These are phyloP conservation scores for Fonsecaea pugnacius DNA, from an alignment of 2,329 filamentous ascomycete genomes.

Conservation along the genomic window DNA sequence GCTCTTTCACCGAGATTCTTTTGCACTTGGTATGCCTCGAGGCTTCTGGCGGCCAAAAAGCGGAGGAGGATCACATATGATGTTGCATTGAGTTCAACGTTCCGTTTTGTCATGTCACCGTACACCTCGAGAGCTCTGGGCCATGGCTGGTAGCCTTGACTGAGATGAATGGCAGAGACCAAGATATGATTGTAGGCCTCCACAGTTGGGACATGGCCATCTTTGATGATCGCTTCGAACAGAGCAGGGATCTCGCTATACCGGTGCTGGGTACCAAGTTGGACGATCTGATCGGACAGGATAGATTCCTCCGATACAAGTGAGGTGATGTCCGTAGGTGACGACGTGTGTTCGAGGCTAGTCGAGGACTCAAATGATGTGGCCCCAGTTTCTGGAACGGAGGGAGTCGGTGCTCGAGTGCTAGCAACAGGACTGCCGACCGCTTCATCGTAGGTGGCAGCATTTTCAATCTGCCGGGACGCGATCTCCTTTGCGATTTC, in stretches of 20 bases:
- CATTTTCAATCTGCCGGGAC: conserved; percentile 18
- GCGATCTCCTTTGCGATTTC: conserved; percentile 78
- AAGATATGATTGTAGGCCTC: conserved; percentile 91
- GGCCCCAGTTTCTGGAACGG: conserved; percentile 10
- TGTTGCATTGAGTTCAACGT: conserved; percentile 76
- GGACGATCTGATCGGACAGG: conserved; percentile 78
- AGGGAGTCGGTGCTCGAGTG: conserved; percentile 24
- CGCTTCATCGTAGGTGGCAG: conserved; percentile 38
- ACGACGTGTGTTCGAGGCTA: conserved; percentile 44
- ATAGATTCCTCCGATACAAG: conserved; percentile 65
- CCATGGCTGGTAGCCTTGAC: conserved; percentile 81
- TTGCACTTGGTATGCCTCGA: conserved; percentile 76
- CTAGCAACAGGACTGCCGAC: conserved; percentile 38
- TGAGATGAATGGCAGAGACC: conserved; percentile 80
- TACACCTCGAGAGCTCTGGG: conserved; percentile 94
- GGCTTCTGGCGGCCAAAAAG: conserved; percentile 76
- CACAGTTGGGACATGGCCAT: conserved; percentile 78
- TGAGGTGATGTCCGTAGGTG: conserved; percentile 41
- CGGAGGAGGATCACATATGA: conserved; percentile 89
- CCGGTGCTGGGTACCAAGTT: conserved; percentile 71
- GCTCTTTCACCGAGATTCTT: conserved; percentile 77
- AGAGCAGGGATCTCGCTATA: conserved; percentile 87
- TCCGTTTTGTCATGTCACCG: conserved; percentile 89
- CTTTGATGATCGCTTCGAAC: conserved; percentile 86
- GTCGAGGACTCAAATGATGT: conserved; percentile 31